These are phyloP conservation scores for Eucalyptus regnans DNA, from an alignment of 345 rosid species.

Conservation along the genomic window DNA sequence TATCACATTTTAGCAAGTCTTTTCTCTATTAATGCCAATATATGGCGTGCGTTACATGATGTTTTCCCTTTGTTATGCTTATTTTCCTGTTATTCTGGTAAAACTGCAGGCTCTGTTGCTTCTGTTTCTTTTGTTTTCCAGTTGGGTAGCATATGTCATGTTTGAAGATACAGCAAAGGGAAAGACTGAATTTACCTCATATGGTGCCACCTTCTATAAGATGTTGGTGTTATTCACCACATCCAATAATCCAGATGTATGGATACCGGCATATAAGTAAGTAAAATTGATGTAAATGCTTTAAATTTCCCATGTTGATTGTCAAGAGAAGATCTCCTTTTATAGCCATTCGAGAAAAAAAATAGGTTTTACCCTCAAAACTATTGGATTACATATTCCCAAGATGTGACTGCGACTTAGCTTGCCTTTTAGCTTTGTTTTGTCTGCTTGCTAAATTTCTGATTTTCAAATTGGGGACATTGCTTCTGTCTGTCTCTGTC, in stretches of 20 bases:
- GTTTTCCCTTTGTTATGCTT: not conserved
- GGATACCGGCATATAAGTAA: conserved; percentile 98
- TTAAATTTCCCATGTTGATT: not conserved
- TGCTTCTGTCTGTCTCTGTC: not conserved
- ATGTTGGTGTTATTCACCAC: conserved; percentile 94
- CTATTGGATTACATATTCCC: not conserved
- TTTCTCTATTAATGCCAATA: not conserved
- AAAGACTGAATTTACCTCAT: conserved; percentile 54
- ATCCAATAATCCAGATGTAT: conserved; percentile 97
- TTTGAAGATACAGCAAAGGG: conserved; percentile 94
- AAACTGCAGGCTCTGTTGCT: conserved; percentile 71
- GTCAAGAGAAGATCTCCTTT: not conserved
- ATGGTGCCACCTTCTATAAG: conserved; percentile 66
- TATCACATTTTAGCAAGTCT: no score
- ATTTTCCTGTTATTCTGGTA: conserved; percentile 7
- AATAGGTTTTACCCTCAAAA: not conserved
- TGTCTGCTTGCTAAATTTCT: not conserved
- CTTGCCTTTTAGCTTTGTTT: not conserved
- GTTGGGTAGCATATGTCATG: conserved; percentile 97
- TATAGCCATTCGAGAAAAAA: not conserved
- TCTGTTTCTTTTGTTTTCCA: conserved; percentile 75
- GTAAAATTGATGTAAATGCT: conserved; percentile 6
- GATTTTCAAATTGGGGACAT: not conserved
- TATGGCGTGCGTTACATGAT: not conserved
- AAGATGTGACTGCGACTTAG: not conserved